These are phyloP conservation scores for Arthonia radiata DNA, from an alignment of 495 filamentous ascomycete species.

Conservation along the genomic window DNA sequence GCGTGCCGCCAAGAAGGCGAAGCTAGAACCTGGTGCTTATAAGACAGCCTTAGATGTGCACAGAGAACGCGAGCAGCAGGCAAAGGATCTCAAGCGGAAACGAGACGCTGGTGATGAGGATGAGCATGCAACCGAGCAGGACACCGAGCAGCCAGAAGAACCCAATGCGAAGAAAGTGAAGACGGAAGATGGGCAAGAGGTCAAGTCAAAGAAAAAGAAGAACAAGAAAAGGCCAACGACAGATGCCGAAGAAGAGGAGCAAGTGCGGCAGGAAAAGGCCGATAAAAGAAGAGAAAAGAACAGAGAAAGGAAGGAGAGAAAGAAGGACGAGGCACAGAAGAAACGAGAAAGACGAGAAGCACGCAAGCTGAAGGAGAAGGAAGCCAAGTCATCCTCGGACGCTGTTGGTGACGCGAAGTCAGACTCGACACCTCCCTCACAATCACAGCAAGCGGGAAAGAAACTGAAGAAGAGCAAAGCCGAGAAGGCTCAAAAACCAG, in stretches of 20 bases:
- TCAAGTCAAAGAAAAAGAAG: conserved; percentile 18
- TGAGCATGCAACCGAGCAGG: neutral
- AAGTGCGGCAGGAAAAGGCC: conserved; percentile 6
- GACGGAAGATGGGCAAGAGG: conserved; percentile 12
- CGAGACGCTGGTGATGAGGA: neutral
- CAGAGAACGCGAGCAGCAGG: too few species aligned
- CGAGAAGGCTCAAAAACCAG: too few species aligned
- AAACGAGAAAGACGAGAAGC: conserved; percentile 4
- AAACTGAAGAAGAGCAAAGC: conserved; percentile 3
- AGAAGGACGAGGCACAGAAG: conserved; percentile 10
- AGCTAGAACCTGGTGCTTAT: conserved; percentile 42
- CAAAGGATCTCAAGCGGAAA: conserved; percentile 12
- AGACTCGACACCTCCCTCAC: too few species aligned
- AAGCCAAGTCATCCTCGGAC: too few species aligned
- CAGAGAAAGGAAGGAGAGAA: conserved; percentile 20
- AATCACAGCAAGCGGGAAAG: too few species aligned
- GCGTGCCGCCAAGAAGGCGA: conserved; percentile 27
- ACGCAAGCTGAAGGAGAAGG: conserved; percentile 9
- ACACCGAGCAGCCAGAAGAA: too few species aligned
- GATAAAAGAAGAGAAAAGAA: conserved; percentile 20
- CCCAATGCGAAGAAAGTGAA: too few species aligned
- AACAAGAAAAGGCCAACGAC: conserved; percentile 5
- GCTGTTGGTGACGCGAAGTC: too few species aligned
- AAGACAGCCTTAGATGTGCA: conserved; percentile 45
- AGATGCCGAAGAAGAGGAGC: conserved; percentile 2